Evolutionary conservation across 768 basidiomycete species (phyloP), one percentile per base, ranked within the genome.

Genomic region (Amanita thiersii): DNA sequence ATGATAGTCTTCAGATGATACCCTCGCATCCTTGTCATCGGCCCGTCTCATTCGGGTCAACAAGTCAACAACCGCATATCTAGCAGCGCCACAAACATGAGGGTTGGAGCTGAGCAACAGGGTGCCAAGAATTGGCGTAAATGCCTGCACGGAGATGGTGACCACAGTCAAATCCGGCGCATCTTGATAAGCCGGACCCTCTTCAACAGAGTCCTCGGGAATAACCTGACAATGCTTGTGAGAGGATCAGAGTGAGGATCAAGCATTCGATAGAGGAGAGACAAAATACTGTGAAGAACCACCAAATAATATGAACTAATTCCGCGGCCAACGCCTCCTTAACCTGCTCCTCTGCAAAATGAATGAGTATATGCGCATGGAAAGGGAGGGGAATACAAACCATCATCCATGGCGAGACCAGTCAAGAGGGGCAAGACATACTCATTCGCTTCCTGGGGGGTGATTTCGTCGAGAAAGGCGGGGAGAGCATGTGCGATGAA

Each of bases 381-480:
- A 32, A 34, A 31, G 47, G 40, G 25, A 40, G 23, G 37, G 36
- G 24, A 45, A 20, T 40, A 59, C 74, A 31, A 47, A 88, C 89
- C 89, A 57, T 88, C 79, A 54, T 93, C 90, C 61, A 85, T 78
- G 6, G 88, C 88, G 20, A 97, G 75, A 31, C 74, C 75, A 38
- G 75, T 83, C 43, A 98, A 73, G n/a, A 96, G 75, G 1, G 93
- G 93, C 14, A 94, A 65, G 43, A 98, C 88, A 55, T 94, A 98
- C 59, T 91, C 86, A 51, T 90, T 80, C 3, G 90, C 90, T 50
- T 98, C 93, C 42, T 77, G 75, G 2, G 93, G 84, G 12, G 84
- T 70, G 39, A 96, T 84, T 35, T 81, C 69, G 44, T 70, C 61
- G 24, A 97, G 73, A 61, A 86, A 81, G 2, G 77, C 68, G n/a